Percentiles rank a stretch among this genome's conserved stretches.
These are phyloP conservation scores for Alnus glutinosa DNA, from an alignment of 306 rosid genomes.

Conservation along the genomic window DNA sequence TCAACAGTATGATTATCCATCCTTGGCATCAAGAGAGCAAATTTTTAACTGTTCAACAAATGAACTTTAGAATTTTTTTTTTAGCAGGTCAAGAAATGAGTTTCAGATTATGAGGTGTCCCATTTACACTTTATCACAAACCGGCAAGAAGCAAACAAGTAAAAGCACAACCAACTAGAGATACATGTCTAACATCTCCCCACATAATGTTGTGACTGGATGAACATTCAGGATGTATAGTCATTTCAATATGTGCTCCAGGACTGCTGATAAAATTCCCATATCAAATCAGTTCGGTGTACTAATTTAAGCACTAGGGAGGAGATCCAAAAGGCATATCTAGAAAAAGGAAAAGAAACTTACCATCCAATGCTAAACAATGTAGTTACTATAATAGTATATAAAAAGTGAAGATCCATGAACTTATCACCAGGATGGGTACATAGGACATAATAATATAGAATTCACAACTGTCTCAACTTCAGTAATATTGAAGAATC, in stretches of 20 bases:
- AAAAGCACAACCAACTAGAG: not conserved
- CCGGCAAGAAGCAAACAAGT: not conserved
- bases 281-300: not conserved
- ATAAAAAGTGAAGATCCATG: conserved; percentile 4
- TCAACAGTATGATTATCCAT: not conserved
- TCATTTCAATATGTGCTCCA: not conserved
- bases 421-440: not conserved
- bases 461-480: not conserved
- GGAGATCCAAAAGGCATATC: not conserved
- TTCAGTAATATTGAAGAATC: conserved; percentile 9
- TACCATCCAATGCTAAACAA: not conserved
- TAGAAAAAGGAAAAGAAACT: not conserved
- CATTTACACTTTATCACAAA: not conserved
- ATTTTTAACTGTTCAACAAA: not conserved
- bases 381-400: not conserved
- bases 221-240: not conserved
- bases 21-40: not conserved
- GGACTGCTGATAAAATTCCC: not conserved
- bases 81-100: not conserved
- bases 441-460: not conserved
- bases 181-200: not conserved
- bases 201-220: not conserved
- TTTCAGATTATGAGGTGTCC: not conserved
- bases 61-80: not conserved
- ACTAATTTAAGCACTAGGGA: not conserved